These are phyloP conservation scores for Penicillium nordicum DNA, from an alignment of 2,329 filamentous ascomycete species.

Conservation along the genomic window DNA sequence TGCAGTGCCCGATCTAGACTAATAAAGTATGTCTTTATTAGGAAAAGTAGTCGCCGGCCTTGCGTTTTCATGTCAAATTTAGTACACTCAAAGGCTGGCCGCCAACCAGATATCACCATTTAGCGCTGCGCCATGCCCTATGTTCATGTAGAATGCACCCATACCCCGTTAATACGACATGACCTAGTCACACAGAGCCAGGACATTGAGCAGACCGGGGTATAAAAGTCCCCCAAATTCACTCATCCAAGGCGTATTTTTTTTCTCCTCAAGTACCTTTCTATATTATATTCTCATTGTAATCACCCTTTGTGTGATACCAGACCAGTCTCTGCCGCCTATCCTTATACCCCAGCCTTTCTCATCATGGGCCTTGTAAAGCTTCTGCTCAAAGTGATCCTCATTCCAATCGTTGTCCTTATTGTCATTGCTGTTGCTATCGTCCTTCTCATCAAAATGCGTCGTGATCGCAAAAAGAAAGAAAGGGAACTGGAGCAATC, in stretches of 20 bases:
- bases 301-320: not conserved
- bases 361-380: conserved; percentile 19
- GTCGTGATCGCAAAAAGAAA: conserved; percentile 12
- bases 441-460: conserved; percentile 13
- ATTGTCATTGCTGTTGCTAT: conserved; percentile 8
- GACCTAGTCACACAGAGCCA: not conserved
- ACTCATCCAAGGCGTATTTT: not conserved
- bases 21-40: not conserved
- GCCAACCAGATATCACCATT: not conserved
- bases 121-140: conserved; percentile 1
- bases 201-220: not conserved
- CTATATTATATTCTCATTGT: not conserved
- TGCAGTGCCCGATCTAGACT: not conserved
- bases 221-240: conserved; percentile 1
- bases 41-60: not conserved
- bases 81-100: not conserved
- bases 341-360: not conserved
- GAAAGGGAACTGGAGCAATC: conserved; percentile 5
- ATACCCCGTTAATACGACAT: not conserved
- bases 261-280: not conserved
- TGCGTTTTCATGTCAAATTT: not conserved
- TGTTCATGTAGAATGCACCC: not conserved
- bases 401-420: conserved; percentile 19
- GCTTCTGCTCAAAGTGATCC: conserved; percentile 21
- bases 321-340: not conserved